Percentiles rank a stretch among this genome's conserved stretches.
Evolutionary conservation across 23 red algal species (phyloP).

Genomic region (Agarophyton chilense): DNA sequence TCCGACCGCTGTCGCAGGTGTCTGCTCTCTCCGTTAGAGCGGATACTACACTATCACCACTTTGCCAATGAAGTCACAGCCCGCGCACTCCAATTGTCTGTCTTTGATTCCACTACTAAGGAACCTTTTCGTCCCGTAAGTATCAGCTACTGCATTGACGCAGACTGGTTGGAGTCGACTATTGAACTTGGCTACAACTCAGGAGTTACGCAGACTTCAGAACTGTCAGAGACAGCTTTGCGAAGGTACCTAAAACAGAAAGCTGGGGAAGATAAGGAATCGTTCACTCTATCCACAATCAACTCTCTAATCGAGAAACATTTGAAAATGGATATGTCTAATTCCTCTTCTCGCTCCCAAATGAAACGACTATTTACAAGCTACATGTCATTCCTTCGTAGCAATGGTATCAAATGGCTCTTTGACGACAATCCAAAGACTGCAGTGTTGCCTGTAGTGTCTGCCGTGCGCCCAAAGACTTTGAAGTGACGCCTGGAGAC

Average conservation of each 20-base stretch:
- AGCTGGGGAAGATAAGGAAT: not conserved
- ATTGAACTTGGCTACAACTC: not conserved
- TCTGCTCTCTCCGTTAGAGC: too few relatives aligned
- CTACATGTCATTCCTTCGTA: not conserved
- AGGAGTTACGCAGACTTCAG: not conserved
- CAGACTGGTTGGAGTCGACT: slow-evolving; percentile 11
- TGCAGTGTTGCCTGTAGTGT: not conserved
- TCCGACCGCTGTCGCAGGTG: too few relatives aligned
- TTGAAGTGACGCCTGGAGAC: not conserved
- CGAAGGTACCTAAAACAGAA: slow-evolving; percentile 12
- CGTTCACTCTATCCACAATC: not conserved
- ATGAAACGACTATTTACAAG: slow-evolving; percentile 5
- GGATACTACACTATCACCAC: too few relatives aligned
- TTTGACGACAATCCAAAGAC: slow-evolving; percentile 1
- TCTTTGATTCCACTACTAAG: not conserved
- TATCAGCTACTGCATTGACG: not conserved
- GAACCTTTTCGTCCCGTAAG: slow-evolving; percentile 10
- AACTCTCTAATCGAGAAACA: slow-evolving; percentile 8
- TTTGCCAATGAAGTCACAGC: slow-evolving; percentile 4
- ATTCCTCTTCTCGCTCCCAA: not conserved
- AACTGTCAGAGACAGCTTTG: not conserved
- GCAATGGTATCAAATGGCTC: not conserved
- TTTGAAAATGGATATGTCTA: slow-evolving; percentile 28
- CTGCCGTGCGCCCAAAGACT: not conserved
- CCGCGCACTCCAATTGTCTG: slow-evolving; percentile 10